Base-by-base conservation (phyloP, 495 filamentous ascomycete genomes). In the Penicillium cinerascens region DNA sequence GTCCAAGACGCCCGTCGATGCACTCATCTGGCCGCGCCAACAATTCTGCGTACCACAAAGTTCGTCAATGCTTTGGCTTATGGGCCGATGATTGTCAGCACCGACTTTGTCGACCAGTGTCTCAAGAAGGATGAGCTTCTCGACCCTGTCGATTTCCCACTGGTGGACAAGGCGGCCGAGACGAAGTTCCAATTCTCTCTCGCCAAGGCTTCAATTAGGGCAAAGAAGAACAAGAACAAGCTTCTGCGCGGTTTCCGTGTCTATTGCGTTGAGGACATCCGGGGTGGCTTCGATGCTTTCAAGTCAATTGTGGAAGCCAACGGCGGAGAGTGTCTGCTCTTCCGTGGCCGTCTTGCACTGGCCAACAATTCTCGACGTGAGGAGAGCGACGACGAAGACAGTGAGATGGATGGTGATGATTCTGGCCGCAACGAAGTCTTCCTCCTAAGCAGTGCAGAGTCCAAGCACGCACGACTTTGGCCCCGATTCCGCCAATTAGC, bases 1-100 rank as follows among this genome's bases (percentile, higher is more conserved):
- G 84, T 88, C 21, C 77, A 84, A 59, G 87, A 96, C 55, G 81
- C 82, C 9, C 74, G 75, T n/a, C 76, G 78, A 38, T 93, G 86
- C 69, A 87, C 89, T 49, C 87, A 97, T 67, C 81, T 99, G 13
- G 91, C 91, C 13, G 92, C 93, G 2, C 93, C 93, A 1, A 75
- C 80, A 7, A 82, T 97, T 54, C 79, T 96, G 15, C 84, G 92
- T 33, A 99, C 93, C 0, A 82, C 87, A 50, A 99, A 99, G 59
- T 99, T 99, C 63, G 85, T 97, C 38, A 83, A 83, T 42, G 89
- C 90, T 27, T 68, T 99, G 7, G 91, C 93, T 11, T 81, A 79
- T 53, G 90, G 83, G 1, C 88, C 89, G 0, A 76, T 79, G 2
- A 80, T 97, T 29, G 72, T 96, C 35, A 82, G 79, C 37, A 85